Evolutionary conservation across 371 early-diverging fungal species (phyloP).

Genomic region (Chytridium lagenaria): DNA sequence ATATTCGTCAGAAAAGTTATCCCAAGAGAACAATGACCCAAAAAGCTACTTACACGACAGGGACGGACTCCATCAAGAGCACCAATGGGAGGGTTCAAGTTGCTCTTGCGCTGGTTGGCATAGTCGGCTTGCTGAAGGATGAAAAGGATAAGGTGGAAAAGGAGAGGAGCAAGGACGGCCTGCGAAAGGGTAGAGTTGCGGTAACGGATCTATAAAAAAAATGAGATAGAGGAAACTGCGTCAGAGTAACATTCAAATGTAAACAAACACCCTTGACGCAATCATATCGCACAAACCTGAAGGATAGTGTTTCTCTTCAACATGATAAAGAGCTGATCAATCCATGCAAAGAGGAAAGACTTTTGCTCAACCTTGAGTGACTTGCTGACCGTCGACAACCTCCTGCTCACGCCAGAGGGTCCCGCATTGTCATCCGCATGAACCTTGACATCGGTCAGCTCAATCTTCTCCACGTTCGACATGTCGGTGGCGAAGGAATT

Average conservation of each 20-base stretch:
- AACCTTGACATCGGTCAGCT: constrained; percentile 12
- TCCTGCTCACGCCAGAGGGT: background rate
- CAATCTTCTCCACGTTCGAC: background rate
- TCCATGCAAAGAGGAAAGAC: constrained; percentile 30
- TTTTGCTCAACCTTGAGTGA: constrained; percentile 25
- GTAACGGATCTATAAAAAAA: constrained; percentile 39
- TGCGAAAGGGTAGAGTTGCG: constrained; percentile 66
- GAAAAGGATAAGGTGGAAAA: constrained; percentile 68
- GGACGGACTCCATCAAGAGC: constrained; percentile 56
- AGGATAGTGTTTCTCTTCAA: constrained; percentile 67
- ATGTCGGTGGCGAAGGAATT: background rate
- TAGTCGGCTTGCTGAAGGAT: constrained; percentile 68
- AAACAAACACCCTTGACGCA: background rate
- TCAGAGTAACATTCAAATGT: background rate
- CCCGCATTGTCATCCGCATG: background rate
- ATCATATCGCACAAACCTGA: constrained; percentile 50
- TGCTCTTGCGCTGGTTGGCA: constrained; percentile 50
- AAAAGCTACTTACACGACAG: constrained; percentile 68
- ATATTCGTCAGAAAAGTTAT: background rate
- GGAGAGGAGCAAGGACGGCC: constrained; percentile 64
- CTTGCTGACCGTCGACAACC: constrained; percentile 13
- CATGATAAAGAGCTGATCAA: constrained; percentile 66
- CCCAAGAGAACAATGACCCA: too few relatives aligned
- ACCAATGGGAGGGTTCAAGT: constrained; percentile 59
- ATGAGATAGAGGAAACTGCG: background rate